These are phyloP conservation scores for Nitzschia sp. DNA, from an alignment of 108 stramenopile species.

Conservation along the genomic window DNA sequence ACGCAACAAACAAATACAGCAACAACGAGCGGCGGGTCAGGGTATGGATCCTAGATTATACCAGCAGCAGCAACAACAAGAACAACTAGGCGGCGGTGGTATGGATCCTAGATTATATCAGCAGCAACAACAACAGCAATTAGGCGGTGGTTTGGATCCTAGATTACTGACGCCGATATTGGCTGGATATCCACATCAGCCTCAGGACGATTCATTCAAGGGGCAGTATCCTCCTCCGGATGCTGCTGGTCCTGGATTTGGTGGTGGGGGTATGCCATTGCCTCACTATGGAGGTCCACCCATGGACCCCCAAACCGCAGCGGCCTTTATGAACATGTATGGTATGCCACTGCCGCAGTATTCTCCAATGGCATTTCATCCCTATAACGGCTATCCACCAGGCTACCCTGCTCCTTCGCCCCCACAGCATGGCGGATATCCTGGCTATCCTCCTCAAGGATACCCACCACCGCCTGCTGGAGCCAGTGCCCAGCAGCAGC, in stretches of 20 bases:
- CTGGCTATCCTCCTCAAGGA: conserved; percentile 12
- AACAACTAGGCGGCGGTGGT: conserved; percentile 18
- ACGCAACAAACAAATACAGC: conserved; percentile 27
- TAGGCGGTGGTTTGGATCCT: too few relatives aligned
- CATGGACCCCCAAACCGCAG: conserved; percentile 17
- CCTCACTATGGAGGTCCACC: not conserved
- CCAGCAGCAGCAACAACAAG: conserved; percentile 17
- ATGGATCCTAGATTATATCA: not conserved
- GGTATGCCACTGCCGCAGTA: conserved; percentile 12
- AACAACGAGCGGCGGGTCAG: too few relatives aligned
- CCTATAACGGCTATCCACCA: not conserved
- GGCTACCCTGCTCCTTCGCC: not conserved
- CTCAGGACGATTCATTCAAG: not conserved
- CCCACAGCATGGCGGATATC: not conserved
- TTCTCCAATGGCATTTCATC: not conserved
- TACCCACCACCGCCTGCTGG: conserved; percentile 11
- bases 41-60: too few relatives aligned
- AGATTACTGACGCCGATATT: not conserved
- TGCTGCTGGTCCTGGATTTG: too few relatives aligned
- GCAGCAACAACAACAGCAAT: conserved; percentile 19
- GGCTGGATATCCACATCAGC: not conserved
- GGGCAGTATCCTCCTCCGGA: too few relatives aligned
- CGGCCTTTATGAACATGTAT: conserved; percentile 18
- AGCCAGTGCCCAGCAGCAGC: conserved; percentile 13
- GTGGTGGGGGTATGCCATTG: too few relatives aligned